Evolutionary conservation across 2,329 filamentous ascomycete genomes (phyloP).

Genomic region (Cladobotryum protrusum): DNA sequence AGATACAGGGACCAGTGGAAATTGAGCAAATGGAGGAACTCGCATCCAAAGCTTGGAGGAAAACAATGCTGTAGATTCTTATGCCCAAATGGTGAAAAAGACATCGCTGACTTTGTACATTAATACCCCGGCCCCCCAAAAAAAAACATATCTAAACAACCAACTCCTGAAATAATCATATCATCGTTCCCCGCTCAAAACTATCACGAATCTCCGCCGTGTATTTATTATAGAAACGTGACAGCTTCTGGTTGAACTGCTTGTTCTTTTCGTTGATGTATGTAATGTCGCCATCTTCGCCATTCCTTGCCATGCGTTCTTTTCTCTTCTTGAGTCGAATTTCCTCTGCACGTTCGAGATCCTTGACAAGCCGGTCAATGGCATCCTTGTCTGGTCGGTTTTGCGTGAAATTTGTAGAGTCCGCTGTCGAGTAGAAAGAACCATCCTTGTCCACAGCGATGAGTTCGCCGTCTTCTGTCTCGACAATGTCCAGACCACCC

Average conservation of each 20-base stretch:
- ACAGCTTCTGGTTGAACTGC: slow-evolving; percentile 97
- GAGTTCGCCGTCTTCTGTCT: slow-evolving; percentile 90
- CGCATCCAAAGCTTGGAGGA: slow-evolving; percentile 79
- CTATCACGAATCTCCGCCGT: slow-evolving; percentile 94
- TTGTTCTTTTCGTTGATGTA: slow-evolving; percentile 99
- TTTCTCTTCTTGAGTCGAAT: slow-evolving; percentile 76
- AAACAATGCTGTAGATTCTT: slow-evolving; percentile 67
- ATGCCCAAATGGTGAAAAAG: slow-evolving; percentile 8
- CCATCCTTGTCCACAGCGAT: slow-evolving; percentile 91
- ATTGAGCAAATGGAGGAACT: slow-evolving; percentile 74
- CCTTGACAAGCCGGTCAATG: slow-evolving; percentile 79
- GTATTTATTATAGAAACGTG: slow-evolving; percentile 97
- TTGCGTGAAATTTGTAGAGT: slow-evolving; percentile 72
- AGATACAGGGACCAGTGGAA: slow-evolving; percentile 69
- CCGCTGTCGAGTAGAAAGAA: slow-evolving; percentile 81
- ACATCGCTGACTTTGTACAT: slow-evolving; percentile 13
- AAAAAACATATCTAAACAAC: not conserved
- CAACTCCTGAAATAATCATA: slow-evolving; percentile 41
- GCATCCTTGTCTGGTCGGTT: slow-evolving; percentile 84
- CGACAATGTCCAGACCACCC: slow-evolving; percentile 85
- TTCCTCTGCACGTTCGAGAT: slow-evolving; percentile 85
- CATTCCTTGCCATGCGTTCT: slow-evolving; percentile 69
- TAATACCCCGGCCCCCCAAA: not conserved
- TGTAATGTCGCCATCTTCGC: slow-evolving; percentile 86
- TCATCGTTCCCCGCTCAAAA: slow-evolving; percentile 95